A percentile compares a stretch with the other conserved stretches of the same genome.
Conservation (phyloP, 169 alveolate species). For the Eimeria necatrix region DNA sequence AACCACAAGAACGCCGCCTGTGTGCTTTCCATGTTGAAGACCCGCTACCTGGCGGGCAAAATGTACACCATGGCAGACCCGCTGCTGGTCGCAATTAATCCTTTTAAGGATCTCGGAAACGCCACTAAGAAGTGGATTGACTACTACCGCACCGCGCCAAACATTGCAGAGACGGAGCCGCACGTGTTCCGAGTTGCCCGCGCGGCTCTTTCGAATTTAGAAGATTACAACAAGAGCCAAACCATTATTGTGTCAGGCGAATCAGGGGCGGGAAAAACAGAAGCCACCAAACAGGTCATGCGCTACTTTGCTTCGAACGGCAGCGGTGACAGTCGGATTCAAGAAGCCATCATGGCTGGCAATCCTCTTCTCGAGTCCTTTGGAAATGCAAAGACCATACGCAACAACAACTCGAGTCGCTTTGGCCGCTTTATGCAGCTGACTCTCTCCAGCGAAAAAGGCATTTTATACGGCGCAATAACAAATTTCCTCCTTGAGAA, state of each 20-base stretch:
- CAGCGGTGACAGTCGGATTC: conserved; percentile 21
- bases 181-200: conserved; percentile 91
- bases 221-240: conserved; percentile 56
- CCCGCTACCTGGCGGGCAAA: background rate
- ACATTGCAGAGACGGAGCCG: conserved; percentile 87
- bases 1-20: conserved; percentile 93
- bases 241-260: conserved; percentile 90
- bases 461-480: conserved; percentile 86
- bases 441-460: conserved; percentile 90
- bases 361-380: conserved; percentile 94
- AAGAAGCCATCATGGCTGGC: conserved; percentile 89
- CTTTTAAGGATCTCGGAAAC: conserved; percentile 91
- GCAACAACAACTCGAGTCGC: conserved; percentile 93
- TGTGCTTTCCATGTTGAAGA: conserved; percentile 90
- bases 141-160: conserved; percentile 87
- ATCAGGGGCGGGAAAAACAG: conserved; percentile 99
- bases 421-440: conserved; percentile 97
- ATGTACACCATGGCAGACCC: conserved; percentile 94
- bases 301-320: conserved; percentile 71
- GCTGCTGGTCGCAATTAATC: conserved; percentile 94
- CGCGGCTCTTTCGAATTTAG: conserved; percentile 59
- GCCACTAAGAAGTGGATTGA: conserved; percentile 89
- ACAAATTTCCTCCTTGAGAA: conserved; percentile 97
- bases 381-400: conserved; percentile 95
- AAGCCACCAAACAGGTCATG: conserved; percentile 91